Percentiles rank a stretch among this genome's conserved stretches.
phyloP scores from a whole-genome alignment of 2,329 filamentous ascomycete genomes.

The Phoma sp. region DNA sequence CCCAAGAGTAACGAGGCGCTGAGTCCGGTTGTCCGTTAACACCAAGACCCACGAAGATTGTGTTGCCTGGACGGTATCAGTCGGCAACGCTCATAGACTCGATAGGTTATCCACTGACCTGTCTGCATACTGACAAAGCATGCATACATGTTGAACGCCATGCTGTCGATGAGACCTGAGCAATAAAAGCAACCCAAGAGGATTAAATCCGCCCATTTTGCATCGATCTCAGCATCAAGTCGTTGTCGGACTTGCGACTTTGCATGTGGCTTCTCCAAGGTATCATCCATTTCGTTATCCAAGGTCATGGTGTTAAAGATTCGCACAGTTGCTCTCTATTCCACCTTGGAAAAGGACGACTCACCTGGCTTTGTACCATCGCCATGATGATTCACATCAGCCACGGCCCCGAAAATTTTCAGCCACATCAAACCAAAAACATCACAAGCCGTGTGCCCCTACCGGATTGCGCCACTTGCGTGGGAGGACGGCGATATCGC shows the following conservation, averaged over 20 bases:
- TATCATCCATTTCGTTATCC: slow-evolving; percentile 5
- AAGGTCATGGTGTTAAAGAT: background rate
- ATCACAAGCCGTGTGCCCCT: background rate
- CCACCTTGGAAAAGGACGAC: background rate
- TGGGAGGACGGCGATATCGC: slow-evolving; percentile 10
- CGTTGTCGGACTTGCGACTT: slow-evolving; percentile 14
- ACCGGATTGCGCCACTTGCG: slow-evolving; percentile 11
- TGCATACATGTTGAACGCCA: slow-evolving; percentile 57
- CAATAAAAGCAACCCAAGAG: slow-evolving; percentile 56
- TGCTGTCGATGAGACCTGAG: slow-evolving; percentile 58
- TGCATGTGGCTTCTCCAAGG: slow-evolving; percentile 4
- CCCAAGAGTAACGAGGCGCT: slow-evolving; percentile 47
- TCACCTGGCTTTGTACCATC: slow-evolving; percentile 8
- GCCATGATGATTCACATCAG: slow-evolving; percentile 4
- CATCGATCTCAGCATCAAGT: slow-evolving; percentile 20
- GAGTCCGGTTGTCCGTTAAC: slow-evolving; percentile 60
- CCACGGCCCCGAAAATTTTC: slow-evolving; percentile 17
- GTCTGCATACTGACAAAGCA: slow-evolving; percentile 63
- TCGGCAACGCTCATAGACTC: background rate
- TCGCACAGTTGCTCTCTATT: background rate
- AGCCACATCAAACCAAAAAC: slow-evolving; percentile 3
- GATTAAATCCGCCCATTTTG: slow-evolving; percentile 31
- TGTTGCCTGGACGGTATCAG: slow-evolving; percentile 59
- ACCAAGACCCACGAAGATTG: slow-evolving; percentile 68
- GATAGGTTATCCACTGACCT: slow-evolving; percentile 39